Percentiles rank a stretch among this genome's conserved stretches.
These are phyloP conservation scores for Austroboletus eburneus DNA, from an alignment of 768 basidiomycete genomes.

Conservation along the genomic window DNA sequence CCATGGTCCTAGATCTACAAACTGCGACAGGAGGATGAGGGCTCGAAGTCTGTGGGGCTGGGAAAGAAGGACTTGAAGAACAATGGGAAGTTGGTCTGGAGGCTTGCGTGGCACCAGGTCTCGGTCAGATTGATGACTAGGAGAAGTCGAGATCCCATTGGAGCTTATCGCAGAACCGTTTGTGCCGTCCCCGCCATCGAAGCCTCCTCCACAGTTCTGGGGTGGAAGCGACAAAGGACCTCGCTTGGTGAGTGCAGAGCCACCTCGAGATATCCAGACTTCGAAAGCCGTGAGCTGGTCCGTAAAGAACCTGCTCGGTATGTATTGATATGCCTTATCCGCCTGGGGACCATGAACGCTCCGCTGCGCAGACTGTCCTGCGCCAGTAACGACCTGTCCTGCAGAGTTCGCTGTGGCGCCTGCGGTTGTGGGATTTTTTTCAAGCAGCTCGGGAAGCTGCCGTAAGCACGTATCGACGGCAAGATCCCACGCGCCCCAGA, in stretches of 20 bases:
- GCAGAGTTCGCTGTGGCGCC: constrained; percentile 21
- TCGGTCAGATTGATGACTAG: constrained; percentile 20
- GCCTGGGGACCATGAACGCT: constrained; percentile 17
- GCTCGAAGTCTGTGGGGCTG: constrained; percentile 95
- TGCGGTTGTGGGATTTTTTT: constrained; percentile 30
- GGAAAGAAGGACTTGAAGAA: constrained; percentile 93
- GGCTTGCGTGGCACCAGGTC: constrained; percentile 81
- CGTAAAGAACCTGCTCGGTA: constrained; percentile 88
- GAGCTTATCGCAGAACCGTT: constrained; percentile 16
- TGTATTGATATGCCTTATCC: constrained; percentile 64
- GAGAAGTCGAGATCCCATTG: constrained; percentile 6
- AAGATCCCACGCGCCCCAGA: constrained; percentile 98
- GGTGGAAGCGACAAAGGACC: constrained; percentile 72
- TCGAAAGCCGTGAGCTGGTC: constrained; percentile 97
- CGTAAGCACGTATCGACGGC: constrained; percentile 92
- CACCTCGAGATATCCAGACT: constrained; percentile 95
- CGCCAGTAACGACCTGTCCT: constrained; percentile 7
- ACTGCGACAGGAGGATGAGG: constrained; percentile 92
- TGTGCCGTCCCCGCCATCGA: constrained; percentile 17
- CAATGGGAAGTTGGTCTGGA: constrained; percentile 96
- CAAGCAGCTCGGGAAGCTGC: constrained; percentile 83
- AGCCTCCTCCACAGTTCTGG: constrained; percentile 34
- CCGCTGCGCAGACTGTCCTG: constrained; percentile 20
- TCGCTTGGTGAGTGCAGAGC: constrained; percentile 73
- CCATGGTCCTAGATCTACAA: constrained; percentile 98